Evolutionary conservation across 2,329 filamentous ascomycete species (phyloP), one percentile per base, ranked within the genome.

Genomic region (Arthrobotrys pseudoclavata): DNA sequence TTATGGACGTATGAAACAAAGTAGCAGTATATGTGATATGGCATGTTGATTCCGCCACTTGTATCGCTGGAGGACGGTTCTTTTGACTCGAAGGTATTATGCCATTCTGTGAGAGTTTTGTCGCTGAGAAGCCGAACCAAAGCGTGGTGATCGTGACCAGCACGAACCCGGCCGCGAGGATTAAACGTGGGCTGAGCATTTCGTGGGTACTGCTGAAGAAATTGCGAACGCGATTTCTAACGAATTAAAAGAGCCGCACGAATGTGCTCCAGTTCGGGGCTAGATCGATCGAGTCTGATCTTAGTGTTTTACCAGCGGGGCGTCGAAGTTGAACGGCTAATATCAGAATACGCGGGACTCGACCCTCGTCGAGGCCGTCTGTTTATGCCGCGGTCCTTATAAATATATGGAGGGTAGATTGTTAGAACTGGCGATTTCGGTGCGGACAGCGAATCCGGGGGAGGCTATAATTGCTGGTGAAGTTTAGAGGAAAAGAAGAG

Each of bases 41-140:
- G 15, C 74, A 77, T 22, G 67, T 62, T n/a, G 71, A 76, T 24
- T 55, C 74, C 9, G 62, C 52, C 1, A 71, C 61, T 13, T 62
- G 61, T 47, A 71, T 67, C 13, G 61, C 67, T 0, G 67, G 52
- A 45, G 72, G 60, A 20, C 72, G 70, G 15, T 20, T 57, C 24
- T 70, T 61, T 6, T 24, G 20, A 18, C 6, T 53, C 5, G 67
- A 13, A n/a, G 48, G 29, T 45, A 76, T 15, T 42, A 69, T 69
- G n/a, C 34, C 57, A 22, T 26, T 37, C 45, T 77, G 42, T 2
- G 60, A 53, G 24, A 77, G 67, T 3, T 29, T 55, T 0, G 74
- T 71, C 7, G 74, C 67, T 15, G 67, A 71, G 62, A 67, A 77
- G 29, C 67, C 74, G 62, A 77, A 77, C 74, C 74, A 77, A 34